Evolutionary conservation across 1,139 yeast species (phyloP).

Genomic region (Protomyces inundatus): DNA sequence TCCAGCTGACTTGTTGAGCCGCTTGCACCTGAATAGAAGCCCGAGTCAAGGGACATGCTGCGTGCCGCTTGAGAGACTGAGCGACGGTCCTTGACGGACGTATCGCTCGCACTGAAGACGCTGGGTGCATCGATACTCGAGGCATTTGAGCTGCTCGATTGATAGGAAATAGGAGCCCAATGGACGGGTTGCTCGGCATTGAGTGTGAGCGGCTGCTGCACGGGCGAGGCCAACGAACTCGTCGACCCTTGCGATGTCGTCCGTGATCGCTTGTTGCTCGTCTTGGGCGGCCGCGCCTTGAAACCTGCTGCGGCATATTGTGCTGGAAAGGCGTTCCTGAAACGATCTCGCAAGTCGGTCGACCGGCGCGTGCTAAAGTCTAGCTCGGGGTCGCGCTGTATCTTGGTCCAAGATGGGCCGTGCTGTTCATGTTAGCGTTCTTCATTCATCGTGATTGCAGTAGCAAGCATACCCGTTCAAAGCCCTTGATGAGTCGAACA

Average conservation of each 20-base stretch:
- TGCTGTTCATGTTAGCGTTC: conserved; percentile 37
- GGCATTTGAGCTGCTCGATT: neutral
- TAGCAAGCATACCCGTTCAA: conserved; percentile 39
- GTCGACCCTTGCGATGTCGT: neutral
- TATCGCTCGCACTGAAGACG: no score
- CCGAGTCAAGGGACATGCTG: neutral
- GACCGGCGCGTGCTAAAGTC: conserved; percentile 42
- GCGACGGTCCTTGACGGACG: neutral
- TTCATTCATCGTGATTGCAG: neutral
- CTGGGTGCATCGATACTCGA: neutral
- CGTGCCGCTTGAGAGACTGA: neutral
- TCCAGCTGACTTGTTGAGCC: neutral
- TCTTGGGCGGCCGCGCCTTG: conserved; percentile 33
- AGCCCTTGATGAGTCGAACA: conserved; percentile 59
- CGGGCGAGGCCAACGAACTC: neutral
- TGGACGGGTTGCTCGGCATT: neutral
- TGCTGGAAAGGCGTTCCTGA: conserved; percentile 46
- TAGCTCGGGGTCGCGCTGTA: conserved; percentile 45
- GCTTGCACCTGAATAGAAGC: neutral
- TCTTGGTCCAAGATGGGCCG: conserved; percentile 89
- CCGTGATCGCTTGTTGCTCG: neutral
- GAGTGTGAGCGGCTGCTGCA: neutral
- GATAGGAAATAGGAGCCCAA: neutral
- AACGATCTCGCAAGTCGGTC: conserved; percentile 42
- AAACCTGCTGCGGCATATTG: conserved; percentile 45